Evolutionary conservation across 768 basidiomycete genomes (phyloP), one percentile per base, ranked within the genome.

Genomic region (Rhodotorula diobovata): DNA sequence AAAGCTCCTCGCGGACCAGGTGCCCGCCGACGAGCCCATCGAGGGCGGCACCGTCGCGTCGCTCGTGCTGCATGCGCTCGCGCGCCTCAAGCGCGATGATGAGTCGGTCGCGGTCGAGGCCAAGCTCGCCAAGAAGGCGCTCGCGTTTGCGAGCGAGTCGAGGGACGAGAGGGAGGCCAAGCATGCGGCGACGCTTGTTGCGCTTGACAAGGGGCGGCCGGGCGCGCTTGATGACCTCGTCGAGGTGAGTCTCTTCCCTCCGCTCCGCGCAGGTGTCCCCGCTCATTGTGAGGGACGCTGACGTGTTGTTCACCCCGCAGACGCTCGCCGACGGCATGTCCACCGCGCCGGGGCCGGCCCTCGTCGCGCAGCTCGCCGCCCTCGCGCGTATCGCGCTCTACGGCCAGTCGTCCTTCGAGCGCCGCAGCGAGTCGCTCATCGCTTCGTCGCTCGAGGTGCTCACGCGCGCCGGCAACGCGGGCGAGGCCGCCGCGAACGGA

Each of bases 401-500:
- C 46, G 85, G 85, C 2, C 87, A 88, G 0, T 85, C 86, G 25
- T 86, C 86, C 6, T 93, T 97, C 70, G 93, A 97, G 79, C 82
- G 84, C 48, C 86, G 85, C 79, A 90, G 90, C 78, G 89, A 90
- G 39, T 83, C 85, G 23, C 85, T 97, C 60, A 88, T 89, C 80
- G 80, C 82, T 0, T 89, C 89, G 79, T 80, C 94, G 41, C 67
- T 80, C 63, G 66, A 79, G 30, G 69, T 78, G 4, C 69, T 81
- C 64, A 71, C 76, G 30, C 54, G 72, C 37, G 66, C 59, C 3
- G 63, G 76, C 0, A 72, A 70, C 2, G 72, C 74, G 0, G 61
- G 65, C 10, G 78, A 77, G 59, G 80, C 80, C 54, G 23, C 30
- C 35, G 10, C 39, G 39, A 39, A 39, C 9, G 9, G 14, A 18